Percentiles rank a stretch among this genome's conserved stretches.
These are phyloP conservation scores for Raddia guianensis DNA, from an alignment of 176 grass and related monocot genomes.

Conservation along the genomic window DNA sequence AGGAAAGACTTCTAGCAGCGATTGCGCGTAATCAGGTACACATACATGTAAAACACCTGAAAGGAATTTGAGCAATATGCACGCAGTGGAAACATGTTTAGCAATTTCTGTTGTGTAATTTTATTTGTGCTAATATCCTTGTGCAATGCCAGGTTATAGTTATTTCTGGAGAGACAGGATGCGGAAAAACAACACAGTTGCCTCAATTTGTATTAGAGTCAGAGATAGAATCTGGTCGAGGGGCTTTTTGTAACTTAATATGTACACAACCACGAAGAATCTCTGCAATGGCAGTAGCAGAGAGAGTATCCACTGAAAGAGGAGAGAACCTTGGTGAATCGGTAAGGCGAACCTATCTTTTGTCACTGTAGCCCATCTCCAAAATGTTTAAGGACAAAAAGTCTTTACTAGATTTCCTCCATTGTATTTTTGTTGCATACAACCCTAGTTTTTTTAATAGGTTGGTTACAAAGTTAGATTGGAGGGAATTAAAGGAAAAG, in stretches of 20 bases:
- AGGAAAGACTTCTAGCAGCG: slow-evolving; percentile 79
- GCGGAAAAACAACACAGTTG: slow-evolving; percentile 96
- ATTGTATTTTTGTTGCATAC: slow-evolving; percentile 61
- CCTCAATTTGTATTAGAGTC: slow-evolving; percentile 95
- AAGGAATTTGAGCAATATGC: slow-evolving; percentile 7
- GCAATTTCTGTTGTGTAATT: slow-evolving; percentile 21
- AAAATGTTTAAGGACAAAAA: slow-evolving; percentile 22
- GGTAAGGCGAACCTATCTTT: slow-evolving; percentile 45
- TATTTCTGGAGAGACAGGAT: slow-evolving; percentile 93
- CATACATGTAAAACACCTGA: background rate
- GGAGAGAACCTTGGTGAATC: slow-evolving; percentile 95
- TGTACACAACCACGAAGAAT: slow-evolving; percentile 96
- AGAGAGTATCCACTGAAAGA: slow-evolving; percentile 96
- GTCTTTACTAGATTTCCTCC: slow-evolving; percentile 53
- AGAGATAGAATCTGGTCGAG: slow-evolving; percentile 95
- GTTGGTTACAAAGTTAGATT: slow-evolving; percentile 99
- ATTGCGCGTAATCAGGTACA: slow-evolving; percentile 96
- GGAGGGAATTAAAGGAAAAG: slow-evolving; percentile 96
- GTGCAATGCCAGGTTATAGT: slow-evolving; percentile 69
- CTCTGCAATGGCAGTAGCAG: slow-evolving; percentile 95
- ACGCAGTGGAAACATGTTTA: slow-evolving; percentile 3
- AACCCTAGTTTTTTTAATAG: slow-evolving; percentile 77
- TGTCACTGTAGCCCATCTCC: slow-evolving; percentile 19
- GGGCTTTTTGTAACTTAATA: slow-evolving; percentile 97
- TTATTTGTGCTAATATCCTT: slow-evolving; percentile 29